Percentiles rank a stretch among this genome's conserved stretches.
Conservation (phyloP, 352 stramenopile genomes). For the Phytophthora europaea region DNA sequence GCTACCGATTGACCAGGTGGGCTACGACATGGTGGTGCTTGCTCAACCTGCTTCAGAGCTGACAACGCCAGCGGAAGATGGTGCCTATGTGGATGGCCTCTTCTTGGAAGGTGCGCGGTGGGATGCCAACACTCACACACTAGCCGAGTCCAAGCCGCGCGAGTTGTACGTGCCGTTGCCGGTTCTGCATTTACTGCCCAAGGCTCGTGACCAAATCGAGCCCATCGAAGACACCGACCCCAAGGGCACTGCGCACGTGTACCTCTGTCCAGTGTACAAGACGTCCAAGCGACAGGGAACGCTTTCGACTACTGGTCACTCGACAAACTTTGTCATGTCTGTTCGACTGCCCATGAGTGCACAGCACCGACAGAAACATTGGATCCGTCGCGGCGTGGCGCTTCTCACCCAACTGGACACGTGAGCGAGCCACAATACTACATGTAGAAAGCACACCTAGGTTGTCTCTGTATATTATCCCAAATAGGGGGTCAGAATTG, state of each 20-base stretch:
- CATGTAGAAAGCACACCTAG: background rate
- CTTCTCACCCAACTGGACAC: slow-evolving; percentile 95
- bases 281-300: slow-evolving; percentile 92
- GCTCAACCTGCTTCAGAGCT: slow-evolving; percentile 49
- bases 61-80: slow-evolving; percentile 77
- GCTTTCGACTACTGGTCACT: slow-evolving; percentile 95
- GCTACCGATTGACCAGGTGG: slow-evolving; percentile 93
- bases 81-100: slow-evolving; percentile 90
- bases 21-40: slow-evolving; percentile 91
- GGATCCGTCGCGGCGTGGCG: slow-evolving; percentile 95
- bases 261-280: slow-evolving; percentile 95
- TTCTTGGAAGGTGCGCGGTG: slow-evolving; percentile 94
- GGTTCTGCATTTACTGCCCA: slow-evolving; percentile 87
- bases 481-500: background rate
- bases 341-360: slow-evolving; percentile 92
- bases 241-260: slow-evolving; percentile 92
- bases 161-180: slow-evolving; percentile 92
- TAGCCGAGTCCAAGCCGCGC: slow-evolving; percentile 86
- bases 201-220: slow-evolving; percentile 85
- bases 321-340: slow-evolving; percentile 97
- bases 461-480: background rate
- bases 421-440: slow-evolving; percentile 18
- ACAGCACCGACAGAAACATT: slow-evolving; percentile 93
- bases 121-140: slow-evolving; percentile 68
- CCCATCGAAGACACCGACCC: slow-evolving; percentile 91